These are phyloP conservation scores for Bondarzewia mesenterica DNA, from an alignment of 1,284 basidiomycete species.

Conservation along the genomic window DNA sequence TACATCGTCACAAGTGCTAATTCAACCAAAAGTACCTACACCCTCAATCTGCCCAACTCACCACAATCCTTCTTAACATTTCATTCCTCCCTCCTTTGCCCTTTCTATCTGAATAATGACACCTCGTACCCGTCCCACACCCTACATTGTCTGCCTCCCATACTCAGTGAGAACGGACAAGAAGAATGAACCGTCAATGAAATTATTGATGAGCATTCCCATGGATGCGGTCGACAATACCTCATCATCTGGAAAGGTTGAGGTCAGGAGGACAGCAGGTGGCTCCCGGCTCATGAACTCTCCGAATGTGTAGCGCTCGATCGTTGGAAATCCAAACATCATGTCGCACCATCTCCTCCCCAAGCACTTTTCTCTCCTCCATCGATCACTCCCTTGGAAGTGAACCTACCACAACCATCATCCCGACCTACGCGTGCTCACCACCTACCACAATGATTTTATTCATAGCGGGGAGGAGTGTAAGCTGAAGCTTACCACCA, in stretches of 20 bases:
- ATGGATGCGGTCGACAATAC: too few relatives aligned
- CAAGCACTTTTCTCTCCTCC: too few relatives aligned
- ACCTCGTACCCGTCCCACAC: constrained; percentile 7
- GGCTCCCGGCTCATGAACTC: too few relatives aligned
- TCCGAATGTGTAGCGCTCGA: too few relatives aligned
- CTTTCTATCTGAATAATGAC: constrained; percentile 1
- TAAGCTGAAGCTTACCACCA: too few relatives aligned
- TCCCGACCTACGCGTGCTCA: too few relatives aligned
- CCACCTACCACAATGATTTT: too few relatives aligned
- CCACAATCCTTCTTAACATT: constrained; percentile 6
- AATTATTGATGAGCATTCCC: constrained; percentile 10
- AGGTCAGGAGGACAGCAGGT: neutral
- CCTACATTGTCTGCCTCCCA: constrained; percentile 6
- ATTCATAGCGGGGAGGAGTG: too few relatives aligned
- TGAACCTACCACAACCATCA: too few relatives aligned
- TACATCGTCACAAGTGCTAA: constrained; percentile 10
- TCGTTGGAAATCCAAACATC: too few relatives aligned
- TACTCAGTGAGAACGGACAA: constrained; percentile 6
- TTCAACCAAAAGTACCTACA: constrained; percentile 11
- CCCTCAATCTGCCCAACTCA: constrained; percentile 9
- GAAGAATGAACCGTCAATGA: constrained; percentile 11
- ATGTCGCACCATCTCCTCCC: too few relatives aligned
- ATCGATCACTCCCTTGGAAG: too few relatives aligned
- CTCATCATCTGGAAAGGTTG: neutral
- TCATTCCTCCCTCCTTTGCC: constrained; percentile 2